Base-by-base conservation (phyloP, 2,329 filamentous ascomycete species). In the Penicillium sp. region DNA sequence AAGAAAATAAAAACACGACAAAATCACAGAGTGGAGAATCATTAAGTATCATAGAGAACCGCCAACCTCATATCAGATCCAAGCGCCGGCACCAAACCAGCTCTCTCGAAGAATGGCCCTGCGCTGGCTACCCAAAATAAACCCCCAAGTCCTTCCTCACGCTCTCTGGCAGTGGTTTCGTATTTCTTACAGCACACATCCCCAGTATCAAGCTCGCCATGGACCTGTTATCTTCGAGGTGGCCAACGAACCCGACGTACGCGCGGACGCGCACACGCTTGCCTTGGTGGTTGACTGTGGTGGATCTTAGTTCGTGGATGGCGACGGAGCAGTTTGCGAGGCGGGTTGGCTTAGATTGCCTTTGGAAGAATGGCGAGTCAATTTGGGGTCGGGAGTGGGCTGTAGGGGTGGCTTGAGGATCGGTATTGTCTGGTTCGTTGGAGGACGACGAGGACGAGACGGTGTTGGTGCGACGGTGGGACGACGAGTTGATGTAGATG, bases 161-260 rank as follows among this genome's bases (percentile, higher is more conserved):
- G 3, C n/a, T 7, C 51, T 41, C 45, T 7, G 58, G 51, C 11
- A 51, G 15, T 19, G 45, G 31, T 35, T 19, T 41, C 8, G 21
- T 44, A 15, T 46, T 48, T 21, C 44, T 19, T 19, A 61, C 58
- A 17, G 19, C 53, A 55, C 62, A 66, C 47, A 65, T 63, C 3
- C 62, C 64, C 51, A 66, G 29, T 21, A 66, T 63, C 62, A 64
- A 52, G 21, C 56, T 53, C 17, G 54, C 56, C 61, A 66, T 60
- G 9, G 61, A 63, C 11, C 58, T 55, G 38, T 56, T 64, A 57
- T 65, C 61, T 15, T 62, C 61, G 13, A 64, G 35, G 38, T 66
- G 61, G 8, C 64, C 61, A 11, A 64, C 58, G 35, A 66, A 66
- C n/a, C 56, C 58, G 17, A 64, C 55, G 21, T 59, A 62, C 17